Evolutionary conservation across 305 asterid genomes (phyloP).

Genomic region (Fraxinus angustifolia): DNA sequence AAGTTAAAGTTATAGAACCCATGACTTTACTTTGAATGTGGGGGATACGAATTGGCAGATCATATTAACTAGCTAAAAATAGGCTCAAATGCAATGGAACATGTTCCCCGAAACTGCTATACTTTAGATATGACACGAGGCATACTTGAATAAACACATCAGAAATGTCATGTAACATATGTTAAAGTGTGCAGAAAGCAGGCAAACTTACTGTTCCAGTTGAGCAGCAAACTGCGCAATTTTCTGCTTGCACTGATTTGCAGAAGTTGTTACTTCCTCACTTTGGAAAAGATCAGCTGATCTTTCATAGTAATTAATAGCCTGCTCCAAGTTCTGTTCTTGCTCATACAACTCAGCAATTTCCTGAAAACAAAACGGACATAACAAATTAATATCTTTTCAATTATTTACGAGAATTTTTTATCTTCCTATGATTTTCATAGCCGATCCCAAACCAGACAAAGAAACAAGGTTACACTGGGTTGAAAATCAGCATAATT

Average conservation of each 20-base stretch:
- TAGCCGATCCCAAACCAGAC: background rate
- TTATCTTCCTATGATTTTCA: background rate
- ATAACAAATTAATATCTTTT: background rate
- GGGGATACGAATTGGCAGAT: background rate
- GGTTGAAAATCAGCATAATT: background rate
- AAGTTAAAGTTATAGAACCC: background rate
- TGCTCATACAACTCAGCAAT: constrained; percentile 79
- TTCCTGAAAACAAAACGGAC: constrained; percentile 42
- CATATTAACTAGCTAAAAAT: background rate
- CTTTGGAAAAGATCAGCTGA: constrained; percentile 76
- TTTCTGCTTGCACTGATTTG: constrained; percentile 73
- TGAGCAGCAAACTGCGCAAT: constrained; percentile 73
- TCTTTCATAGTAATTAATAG: constrained; percentile 55
- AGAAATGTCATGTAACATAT: background rate
- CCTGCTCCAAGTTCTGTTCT: constrained; percentile 60
- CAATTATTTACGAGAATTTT: background rate
- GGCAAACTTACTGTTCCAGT: constrained; percentile 50
- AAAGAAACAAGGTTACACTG: background rate
- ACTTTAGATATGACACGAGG: background rate
- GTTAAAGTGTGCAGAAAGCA: constrained; percentile 1
- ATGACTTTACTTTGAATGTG: background rate
- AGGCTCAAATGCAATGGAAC: background rate
- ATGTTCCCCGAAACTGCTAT: background rate
- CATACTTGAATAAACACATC: background rate
- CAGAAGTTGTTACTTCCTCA: constrained; percentile 61